These are phyloP conservation scores for Phyllachora maydis DNA, from an alignment of 2,329 filamentous ascomycete species.

Conservation along the genomic window DNA sequence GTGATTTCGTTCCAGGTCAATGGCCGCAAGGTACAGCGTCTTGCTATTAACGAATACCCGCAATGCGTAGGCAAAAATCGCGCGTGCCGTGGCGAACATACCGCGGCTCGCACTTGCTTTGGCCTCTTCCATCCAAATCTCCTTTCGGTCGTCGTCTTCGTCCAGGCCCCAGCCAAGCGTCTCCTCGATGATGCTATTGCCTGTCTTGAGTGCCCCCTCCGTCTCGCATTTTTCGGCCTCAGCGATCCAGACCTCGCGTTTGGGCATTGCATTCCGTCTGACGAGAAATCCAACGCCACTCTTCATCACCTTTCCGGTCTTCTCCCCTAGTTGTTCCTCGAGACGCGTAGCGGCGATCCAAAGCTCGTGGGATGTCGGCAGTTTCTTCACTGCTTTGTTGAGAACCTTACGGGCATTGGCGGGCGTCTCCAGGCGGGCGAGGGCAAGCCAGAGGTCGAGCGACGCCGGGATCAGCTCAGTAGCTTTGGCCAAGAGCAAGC, in stretches of 20 bases:
- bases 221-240: conserved; percentile 91
- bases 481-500: conserved; percentile 76
- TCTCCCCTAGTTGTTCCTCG: conserved; percentile 70
- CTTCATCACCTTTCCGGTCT: conserved; percentile 75
- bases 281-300: conserved; percentile 75
- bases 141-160: conserved; percentile 89
- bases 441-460: conserved; percentile 84
- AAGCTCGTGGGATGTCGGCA: conserved; percentile 83
- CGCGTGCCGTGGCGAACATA: conserved; percentile 73
- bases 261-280: conserved; percentile 87
- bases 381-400: conserved; percentile 83
- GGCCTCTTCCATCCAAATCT: conserved; percentile 90
- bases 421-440: conserved; percentile 73
- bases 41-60: conserved; percentile 77
- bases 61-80: conserved; percentile 81
- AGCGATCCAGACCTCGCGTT: conserved; percentile 89
- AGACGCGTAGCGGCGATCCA: conserved; percentile 90
- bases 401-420: conserved; percentile 89
- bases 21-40: conserved; percentile 76
- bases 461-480: conserved; percentile 89
- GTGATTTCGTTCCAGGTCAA: conserved; percentile 79
- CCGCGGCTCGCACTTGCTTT: conserved; percentile 62
- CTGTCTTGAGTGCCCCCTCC: conserved; percentile 73
- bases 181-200: conserved; percentile 74
- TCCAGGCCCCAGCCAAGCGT: conserved; percentile 86